A percentile compares a stretch with the other conserved stretches of the same genome.
phyloP scores from a whole-genome alignment of 441 rosid genomes.

The Brassica balearica region DNA sequence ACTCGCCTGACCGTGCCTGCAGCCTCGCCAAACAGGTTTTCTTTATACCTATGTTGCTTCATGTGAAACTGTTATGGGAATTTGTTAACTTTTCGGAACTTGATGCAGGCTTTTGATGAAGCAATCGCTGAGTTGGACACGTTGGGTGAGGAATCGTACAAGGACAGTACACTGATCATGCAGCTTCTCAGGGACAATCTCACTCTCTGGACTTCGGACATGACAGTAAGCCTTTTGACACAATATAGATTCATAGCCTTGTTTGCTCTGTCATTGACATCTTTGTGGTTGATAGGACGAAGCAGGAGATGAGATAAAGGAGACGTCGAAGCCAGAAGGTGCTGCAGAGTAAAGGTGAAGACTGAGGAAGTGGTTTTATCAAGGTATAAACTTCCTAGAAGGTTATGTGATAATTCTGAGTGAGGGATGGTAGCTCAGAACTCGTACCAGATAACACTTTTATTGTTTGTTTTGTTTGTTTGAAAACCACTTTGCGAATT shows the following conservation, averaged over 20 bases:
- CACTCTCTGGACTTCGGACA: slow-evolving; percentile 91
- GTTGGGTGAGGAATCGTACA: slow-evolving; percentile 89
- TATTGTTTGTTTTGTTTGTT: slow-evolving; percentile 26
- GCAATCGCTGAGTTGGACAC: slow-evolving; percentile 89
- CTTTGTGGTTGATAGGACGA: slow-evolving; percentile 58
- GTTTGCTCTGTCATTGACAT: slow-evolving; percentile 2
- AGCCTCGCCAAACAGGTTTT: slow-evolving; percentile 86
- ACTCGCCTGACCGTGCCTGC: slow-evolving; percentile 93
- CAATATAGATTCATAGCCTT: background rate
- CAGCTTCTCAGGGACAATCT: slow-evolving; percentile 90
- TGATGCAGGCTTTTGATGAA: slow-evolving; percentile 76
- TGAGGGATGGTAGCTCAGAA: slow-evolving; percentile 31
- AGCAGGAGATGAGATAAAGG: slow-evolving; percentile 83
- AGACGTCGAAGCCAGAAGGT: slow-evolving; percentile 62
- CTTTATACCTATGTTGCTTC: background rate
- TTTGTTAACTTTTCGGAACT: no score
- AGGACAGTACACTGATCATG: slow-evolving; percentile 91
- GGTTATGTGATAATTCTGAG: slow-evolving; percentile 36
- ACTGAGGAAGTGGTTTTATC: slow-evolving; percentile 28
- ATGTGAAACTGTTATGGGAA: background rate
- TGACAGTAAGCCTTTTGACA: slow-evolving; percentile 50
- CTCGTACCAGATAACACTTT: slow-evolving; percentile 21
- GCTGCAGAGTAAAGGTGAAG: slow-evolving; percentile 44
- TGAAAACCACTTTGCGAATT: slow-evolving; percentile 12
- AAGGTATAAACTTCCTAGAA: slow-evolving; percentile 25